phyloP scores from a whole-genome alignment of 2,329 filamentous ascomycete species.

The Septoria petroselini region DNA sequence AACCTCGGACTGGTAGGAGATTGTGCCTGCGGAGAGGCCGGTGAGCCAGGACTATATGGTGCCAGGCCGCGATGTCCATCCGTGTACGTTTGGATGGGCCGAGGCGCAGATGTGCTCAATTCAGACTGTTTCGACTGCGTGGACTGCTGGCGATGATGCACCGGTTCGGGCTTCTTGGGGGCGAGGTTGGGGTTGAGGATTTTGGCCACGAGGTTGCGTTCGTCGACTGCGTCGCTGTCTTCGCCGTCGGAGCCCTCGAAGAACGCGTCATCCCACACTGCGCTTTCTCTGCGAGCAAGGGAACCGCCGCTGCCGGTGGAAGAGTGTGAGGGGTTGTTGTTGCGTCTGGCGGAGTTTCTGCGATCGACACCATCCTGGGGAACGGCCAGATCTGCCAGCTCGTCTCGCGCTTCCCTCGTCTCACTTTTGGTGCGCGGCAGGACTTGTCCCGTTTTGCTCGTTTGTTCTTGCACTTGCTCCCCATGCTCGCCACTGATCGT shows the following conservation, averaged over 20 bases:
- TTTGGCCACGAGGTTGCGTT: slow-evolving; percentile 32
- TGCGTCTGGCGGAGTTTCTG: slow-evolving; percentile 26
- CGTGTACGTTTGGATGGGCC: slow-evolving; percentile 22
- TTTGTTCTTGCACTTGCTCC: slow-evolving; percentile 41
- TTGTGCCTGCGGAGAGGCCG: slow-evolving; percentile 1
- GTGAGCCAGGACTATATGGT: slow-evolving; percentile 19
- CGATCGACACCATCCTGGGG: slow-evolving; percentile 31
- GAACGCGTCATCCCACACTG: slow-evolving; percentile 49
- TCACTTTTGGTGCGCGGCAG: slow-evolving; percentile 48
- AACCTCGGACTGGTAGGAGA: slow-evolving; percentile 4
- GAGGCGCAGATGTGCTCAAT: background rate
- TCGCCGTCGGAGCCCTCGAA: slow-evolving; percentile 48
- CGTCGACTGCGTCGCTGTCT: slow-evolving; percentile 43
- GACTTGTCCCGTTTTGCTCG: slow-evolving; percentile 33
- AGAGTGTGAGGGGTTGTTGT: slow-evolving; percentile 13
- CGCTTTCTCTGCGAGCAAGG: slow-evolving; percentile 41
- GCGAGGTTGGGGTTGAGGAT: slow-evolving; percentile 32
- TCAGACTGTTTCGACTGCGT: slow-evolving; percentile 1
- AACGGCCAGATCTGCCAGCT: slow-evolving; percentile 41
- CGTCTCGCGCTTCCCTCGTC: slow-evolving; percentile 46
- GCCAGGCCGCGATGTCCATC: slow-evolving; percentile 43
- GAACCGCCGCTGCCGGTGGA: slow-evolving; percentile 17
- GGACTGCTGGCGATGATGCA: slow-evolving; percentile 20
- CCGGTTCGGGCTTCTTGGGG: slow-evolving; percentile 27
- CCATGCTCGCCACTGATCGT: slow-evolving; percentile 50